Conservation (phyloP, 2,329 filamentous ascomycete species). For the Colletotrichum noveboracense region DNA sequence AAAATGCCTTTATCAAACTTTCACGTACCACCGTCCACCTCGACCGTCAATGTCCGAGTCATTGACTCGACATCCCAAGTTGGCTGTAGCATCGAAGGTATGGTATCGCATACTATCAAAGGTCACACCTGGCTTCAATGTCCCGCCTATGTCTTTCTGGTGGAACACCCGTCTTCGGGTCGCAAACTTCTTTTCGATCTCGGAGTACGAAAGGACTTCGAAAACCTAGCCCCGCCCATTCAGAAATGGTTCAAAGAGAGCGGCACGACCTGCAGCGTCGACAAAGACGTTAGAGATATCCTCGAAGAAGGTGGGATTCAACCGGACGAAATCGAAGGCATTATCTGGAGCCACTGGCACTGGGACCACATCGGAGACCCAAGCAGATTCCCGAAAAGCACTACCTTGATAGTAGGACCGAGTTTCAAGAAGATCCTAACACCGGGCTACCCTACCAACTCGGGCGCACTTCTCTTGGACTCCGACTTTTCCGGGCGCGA, state of each 20-base stretch:
- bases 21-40: neutral
- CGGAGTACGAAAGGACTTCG: neutral
- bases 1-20: neutral
- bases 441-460: neutral
- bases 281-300: neutral
- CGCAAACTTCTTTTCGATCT: neutral
- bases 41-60: neutral
- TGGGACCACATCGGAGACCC: neutral
- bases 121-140: neutral
- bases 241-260: neutral
- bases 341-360: neutral
- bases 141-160: neutral
- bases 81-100: neutral
- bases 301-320: neutral
- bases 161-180: neutral
- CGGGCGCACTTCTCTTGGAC: neutral
- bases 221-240: neutral
- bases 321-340: fast-evolving
- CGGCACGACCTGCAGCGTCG: neutral
- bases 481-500: neutral
- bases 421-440: neutral
- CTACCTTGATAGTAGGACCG: neutral
- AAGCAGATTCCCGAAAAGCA: neutral
- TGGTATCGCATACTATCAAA: neutral
- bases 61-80: neutral